A percentile compares a stretch with the other conserved stretches of the same genome.
Evolutionary conservation across 2,329 filamentous ascomycete genomes (phyloP).

Genomic region (Colletotrichum lupini): DNA sequence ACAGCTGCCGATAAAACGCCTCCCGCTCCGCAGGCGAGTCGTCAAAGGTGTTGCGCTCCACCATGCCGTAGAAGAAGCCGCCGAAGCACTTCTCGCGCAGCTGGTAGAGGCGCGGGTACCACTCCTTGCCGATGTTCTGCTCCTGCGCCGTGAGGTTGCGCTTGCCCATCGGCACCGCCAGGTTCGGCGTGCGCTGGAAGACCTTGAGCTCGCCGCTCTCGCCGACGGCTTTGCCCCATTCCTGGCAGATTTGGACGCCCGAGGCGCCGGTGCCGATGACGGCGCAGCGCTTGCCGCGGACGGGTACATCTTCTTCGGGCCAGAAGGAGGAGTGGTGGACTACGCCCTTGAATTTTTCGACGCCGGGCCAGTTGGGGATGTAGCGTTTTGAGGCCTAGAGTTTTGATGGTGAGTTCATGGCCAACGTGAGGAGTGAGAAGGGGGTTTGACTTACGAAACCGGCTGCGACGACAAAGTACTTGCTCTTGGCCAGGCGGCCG

Average conservation of each 20-base stretch:
- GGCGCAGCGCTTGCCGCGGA: conserved; percentile 68
- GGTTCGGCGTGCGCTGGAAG: conserved; percentile 75
- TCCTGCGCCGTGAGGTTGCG: conserved; percentile 53
- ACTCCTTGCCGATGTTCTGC: conserved; percentile 57
- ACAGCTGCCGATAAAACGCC: conserved; percentile 59
- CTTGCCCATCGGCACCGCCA: conserved; percentile 68
- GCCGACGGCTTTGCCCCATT: conserved; percentile 56
- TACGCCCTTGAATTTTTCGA: conserved; percentile 68
- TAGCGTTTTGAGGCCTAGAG: conserved; percentile 66
- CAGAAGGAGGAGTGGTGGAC: conserved; percentile 71
- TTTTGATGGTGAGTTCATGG: not conserved
- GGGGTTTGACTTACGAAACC: conserved; percentile 55
- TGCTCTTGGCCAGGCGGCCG: conserved; percentile 60
- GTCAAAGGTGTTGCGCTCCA: conserved; percentile 66
- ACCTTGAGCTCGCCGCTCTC: conserved; percentile 64
- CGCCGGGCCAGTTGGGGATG: conserved; percentile 68
- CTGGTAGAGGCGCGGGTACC: conserved; percentile 63
- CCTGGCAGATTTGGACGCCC: conserved; percentile 73
- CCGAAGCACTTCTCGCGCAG: conserved; percentile 62
- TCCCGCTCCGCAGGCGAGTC: conserved; percentile 61
- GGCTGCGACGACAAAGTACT: conserved; percentile 63
- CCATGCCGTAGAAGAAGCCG: conserved; percentile 69
- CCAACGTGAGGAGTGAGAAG: too few relatives aligned
- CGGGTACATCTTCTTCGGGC: conserved; percentile 66
- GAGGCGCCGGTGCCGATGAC: conserved; percentile 74